These are phyloP conservation scores for Tuber microsphaerosporum DNA, from an alignment of 495 filamentous ascomycete genomes.

Conservation along the genomic window DNA sequence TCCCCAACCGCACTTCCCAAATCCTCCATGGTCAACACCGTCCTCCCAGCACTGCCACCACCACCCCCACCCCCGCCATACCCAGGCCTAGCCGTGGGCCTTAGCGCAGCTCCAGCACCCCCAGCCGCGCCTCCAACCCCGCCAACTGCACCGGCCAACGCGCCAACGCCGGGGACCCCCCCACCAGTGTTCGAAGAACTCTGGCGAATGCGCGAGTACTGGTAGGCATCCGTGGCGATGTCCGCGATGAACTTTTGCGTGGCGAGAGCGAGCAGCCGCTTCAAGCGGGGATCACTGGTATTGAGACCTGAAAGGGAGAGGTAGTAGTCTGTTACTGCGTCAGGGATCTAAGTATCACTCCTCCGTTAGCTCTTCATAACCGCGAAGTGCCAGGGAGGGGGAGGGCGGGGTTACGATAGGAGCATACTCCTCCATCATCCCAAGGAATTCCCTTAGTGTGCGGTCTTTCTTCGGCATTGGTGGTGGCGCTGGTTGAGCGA, in stretches of 20 bases:
- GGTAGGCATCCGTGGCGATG: conserved; percentile 93
- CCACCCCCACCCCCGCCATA: conserved; percentile 81
- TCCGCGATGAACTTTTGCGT: conserved; percentile 98
- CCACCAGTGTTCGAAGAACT: conserved; percentile 79
- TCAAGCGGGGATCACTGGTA: conserved; percentile 76
- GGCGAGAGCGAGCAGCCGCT: conserved; percentile 86
- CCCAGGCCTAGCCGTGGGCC: conserved; percentile 83
- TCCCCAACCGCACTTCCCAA: conserved; percentile 93
- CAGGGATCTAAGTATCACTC: conserved; percentile 64
- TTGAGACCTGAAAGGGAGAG: conserved; percentile 90
- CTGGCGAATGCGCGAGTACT: conserved; percentile 88
- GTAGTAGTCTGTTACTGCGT: conserved; percentile 96
- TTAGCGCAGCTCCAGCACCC: conserved; percentile 53
- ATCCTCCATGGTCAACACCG: conserved; percentile 98
- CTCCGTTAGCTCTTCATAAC: conserved; percentile 2
- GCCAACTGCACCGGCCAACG: conserved; percentile 61
- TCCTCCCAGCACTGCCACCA: conserved; percentile 82
- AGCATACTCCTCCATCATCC: conserved; percentile 97
- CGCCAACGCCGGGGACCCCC: conserved; percentile 62
- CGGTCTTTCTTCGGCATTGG: conserved; percentile 59
- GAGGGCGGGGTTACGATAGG: conserved; percentile 66
- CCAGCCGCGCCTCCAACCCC: conserved; percentile 54
- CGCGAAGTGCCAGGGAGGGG: not conserved
- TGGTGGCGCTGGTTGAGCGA: conserved; percentile 22
- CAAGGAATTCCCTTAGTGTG: conserved; percentile 78